These are phyloP conservation scores for Mentha longifolia DNA, from an alignment of 257 asterid species.

Conservation along the genomic window DNA sequence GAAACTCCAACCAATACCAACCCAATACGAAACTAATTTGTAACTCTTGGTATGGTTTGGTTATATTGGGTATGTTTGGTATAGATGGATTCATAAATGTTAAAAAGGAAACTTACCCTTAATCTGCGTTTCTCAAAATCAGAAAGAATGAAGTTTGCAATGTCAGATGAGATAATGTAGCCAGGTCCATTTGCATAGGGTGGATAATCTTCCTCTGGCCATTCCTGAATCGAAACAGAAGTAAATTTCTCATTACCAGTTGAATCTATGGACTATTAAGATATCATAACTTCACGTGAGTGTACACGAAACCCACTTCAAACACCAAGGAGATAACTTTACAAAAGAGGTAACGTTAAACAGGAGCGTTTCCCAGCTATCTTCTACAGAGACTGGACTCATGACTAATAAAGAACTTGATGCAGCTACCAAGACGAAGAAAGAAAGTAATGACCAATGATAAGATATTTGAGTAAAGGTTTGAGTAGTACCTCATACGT, in stretches of 20 bases:
- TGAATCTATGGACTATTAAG: conserved; percentile 4
- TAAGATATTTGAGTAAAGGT: neutral
- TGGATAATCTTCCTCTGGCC: conserved; percentile 98
- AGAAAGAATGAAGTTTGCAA: conserved; percentile 69
- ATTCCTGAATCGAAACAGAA: conserved; percentile 52
- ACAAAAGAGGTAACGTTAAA: neutral
- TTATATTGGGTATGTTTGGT: too few relatives aligned
- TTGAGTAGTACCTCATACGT: conserved; percentile 63
- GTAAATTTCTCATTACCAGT: neutral
- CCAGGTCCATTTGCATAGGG: conserved; percentile 99
- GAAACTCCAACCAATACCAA: too few relatives aligned
- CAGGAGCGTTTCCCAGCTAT: neutral
- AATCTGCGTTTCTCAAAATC: conserved; percentile 66
- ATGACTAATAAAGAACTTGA: too few relatives aligned
- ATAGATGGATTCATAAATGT: too few relatives aligned
- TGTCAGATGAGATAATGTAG: conserved; percentile 85
- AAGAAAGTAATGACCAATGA: conserved; percentile 16
- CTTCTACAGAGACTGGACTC: neutral
- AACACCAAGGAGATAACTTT: neutral
- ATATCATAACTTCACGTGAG: conserved; percentile 2
- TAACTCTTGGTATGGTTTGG: too few relatives aligned
- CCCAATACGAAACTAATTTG: too few relatives aligned
- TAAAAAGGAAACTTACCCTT: conserved; percentile 52
- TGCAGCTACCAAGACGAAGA: too few relatives aligned
- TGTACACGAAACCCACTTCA: neutral